Percentiles rank a stretch among this genome's conserved stretches.
Evolutionary conservation across 2,329 filamentous ascomycete species (phyloP).

Genomic region (Pseudogymnoascus sp.): DNA sequence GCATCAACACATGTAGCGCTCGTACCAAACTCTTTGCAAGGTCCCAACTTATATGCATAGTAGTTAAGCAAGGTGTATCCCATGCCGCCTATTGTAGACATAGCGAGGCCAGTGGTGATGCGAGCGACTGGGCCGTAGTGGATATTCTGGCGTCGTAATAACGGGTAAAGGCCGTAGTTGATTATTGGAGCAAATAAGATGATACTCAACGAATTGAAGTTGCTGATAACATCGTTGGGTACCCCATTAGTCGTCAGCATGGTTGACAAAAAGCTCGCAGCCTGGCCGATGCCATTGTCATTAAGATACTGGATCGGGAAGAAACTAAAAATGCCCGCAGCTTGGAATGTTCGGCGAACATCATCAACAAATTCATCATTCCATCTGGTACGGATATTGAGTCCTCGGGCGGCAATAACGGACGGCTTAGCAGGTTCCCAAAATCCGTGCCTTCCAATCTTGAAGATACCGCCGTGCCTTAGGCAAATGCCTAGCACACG

Average conservation of each 20-base stretch:
- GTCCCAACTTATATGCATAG: slow-evolving; percentile 53
- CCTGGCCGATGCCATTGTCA: slow-evolving; percentile 60
- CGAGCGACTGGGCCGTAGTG: slow-evolving; percentile 66
- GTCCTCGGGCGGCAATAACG: slow-evolving; percentile 39
- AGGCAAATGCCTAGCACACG: slow-evolving; percentile 50
- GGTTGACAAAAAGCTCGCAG: slow-evolving; percentile 71
- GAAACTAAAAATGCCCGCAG: slow-evolving; percentile 57
- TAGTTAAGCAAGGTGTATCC: slow-evolving; percentile 49
- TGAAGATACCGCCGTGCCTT: slow-evolving; percentile 53
- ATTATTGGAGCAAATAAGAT: slow-evolving; percentile 65
- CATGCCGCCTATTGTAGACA: slow-evolving; percentile 53
- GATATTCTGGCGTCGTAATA: slow-evolving; percentile 52
- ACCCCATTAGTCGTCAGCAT: slow-evolving; percentile 61
- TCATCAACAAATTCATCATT: slow-evolving; percentile 76
- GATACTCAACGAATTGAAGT: slow-evolving; percentile 68
- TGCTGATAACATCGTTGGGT: slow-evolving; percentile 68
- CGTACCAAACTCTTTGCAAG: slow-evolving; percentile 42
- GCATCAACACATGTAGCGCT: slow-evolving; percentile 33
- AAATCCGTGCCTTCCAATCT: slow-evolving; percentile 40
- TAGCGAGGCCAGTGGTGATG: slow-evolving; percentile 60
- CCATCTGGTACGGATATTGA: slow-evolving; percentile 49
- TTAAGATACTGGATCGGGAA: slow-evolving; percentile 33
- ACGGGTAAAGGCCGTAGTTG: slow-evolving; percentile 58
- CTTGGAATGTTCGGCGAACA: slow-evolving; percentile 58
- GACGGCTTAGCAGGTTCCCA: slow-evolving; percentile 63